phyloP scores from a whole-genome alignment of 208 protist species.

The Leishmania braziliensis region DNA sequence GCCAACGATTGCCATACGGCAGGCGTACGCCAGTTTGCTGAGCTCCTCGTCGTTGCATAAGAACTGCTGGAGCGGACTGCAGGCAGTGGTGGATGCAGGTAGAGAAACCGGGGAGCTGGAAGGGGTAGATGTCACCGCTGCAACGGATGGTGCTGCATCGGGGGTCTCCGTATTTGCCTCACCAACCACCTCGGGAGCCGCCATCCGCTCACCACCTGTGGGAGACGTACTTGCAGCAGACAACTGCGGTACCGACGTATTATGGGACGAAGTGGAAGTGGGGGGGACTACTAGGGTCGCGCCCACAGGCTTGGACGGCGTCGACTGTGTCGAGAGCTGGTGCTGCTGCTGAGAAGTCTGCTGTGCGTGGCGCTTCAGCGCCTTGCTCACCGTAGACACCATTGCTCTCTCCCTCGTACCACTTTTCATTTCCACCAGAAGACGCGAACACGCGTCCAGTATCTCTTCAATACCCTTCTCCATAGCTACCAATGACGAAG shows the following conservation, averaged over 20 bases:
- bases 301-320: background rate
- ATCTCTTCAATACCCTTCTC: constrained; percentile 47
- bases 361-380: constrained; percentile 32
- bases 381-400: constrained; percentile 34
- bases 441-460: constrained; percentile 36
- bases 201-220: background rate
- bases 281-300: background rate
- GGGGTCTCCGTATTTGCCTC: background rate
- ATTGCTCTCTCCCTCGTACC: constrained; percentile 42
- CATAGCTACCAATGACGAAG: constrained; percentile 15
- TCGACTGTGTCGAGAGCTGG: constrained; percentile 3
- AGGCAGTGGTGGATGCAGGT: background rate
- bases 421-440: constrained; percentile 55
- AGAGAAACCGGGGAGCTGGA: background rate
- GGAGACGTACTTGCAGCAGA: background rate
- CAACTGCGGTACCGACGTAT: background rate
- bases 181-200: background rate
- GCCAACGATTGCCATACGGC: constrained; percentile 44
- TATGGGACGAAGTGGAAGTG: background rate
- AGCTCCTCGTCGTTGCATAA: constrained; percentile 38
- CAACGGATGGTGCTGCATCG: background rate
- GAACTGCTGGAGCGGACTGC: constrained; percentile 25
- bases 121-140: background rate
- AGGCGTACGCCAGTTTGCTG: constrained; percentile 55
- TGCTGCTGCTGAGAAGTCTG: constrained; percentile 14